Conservation (phyloP, 148 eudicot species). For the Euryodendron excelsum region DNA sequence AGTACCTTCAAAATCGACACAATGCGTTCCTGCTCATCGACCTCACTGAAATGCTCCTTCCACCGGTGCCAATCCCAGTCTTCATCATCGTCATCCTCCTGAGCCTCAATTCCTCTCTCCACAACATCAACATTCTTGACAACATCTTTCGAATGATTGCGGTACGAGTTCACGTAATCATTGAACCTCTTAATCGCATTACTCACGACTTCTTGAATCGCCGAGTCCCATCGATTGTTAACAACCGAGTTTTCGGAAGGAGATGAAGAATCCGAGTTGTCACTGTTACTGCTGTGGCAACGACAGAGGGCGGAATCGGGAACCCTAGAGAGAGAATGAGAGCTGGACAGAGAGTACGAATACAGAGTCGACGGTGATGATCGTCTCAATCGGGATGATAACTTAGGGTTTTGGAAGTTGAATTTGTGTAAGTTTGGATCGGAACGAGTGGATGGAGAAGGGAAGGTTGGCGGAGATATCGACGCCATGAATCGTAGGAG, state of each 20-base stretch:
- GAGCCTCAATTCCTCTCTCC: conserved; percentile 15
- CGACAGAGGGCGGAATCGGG: conserved; percentile 42
- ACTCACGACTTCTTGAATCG: conserved; percentile 37
- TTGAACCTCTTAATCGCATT: conserved; percentile 48
- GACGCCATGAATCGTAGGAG: too few relatives aligned
- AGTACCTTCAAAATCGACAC: conserved; percentile 67
- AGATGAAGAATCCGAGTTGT: conserved; percentile 15
- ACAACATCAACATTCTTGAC: conserved; percentile 8
- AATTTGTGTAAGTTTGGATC: too few relatives aligned
- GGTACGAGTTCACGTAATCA: conserved; percentile 38
- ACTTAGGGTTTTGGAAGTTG: too few relatives aligned
- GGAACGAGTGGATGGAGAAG: too few relatives aligned
- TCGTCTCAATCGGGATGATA: conserved; percentile 21
- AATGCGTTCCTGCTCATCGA: conserved; percentile 76
- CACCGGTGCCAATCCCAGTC: conserved; percentile 96
- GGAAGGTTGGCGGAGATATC: too few relatives aligned
- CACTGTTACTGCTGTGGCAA: conserved; percentile 29
- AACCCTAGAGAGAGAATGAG: conserved; percentile 18
- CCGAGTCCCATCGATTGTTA: conserved; percentile 41
- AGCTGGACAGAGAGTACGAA: conserved; percentile 12
- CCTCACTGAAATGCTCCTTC: conserved; percentile 68
- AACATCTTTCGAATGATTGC: conserved; percentile 15
- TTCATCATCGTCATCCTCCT: conserved; percentile 36
- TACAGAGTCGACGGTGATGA: conserved; percentile 18
- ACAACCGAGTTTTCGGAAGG: conserved; percentile 21